Evolutionary conservation across 2,329 filamentous ascomycete genomes (phyloP).

Genomic region (Penicillium freii): DNA sequence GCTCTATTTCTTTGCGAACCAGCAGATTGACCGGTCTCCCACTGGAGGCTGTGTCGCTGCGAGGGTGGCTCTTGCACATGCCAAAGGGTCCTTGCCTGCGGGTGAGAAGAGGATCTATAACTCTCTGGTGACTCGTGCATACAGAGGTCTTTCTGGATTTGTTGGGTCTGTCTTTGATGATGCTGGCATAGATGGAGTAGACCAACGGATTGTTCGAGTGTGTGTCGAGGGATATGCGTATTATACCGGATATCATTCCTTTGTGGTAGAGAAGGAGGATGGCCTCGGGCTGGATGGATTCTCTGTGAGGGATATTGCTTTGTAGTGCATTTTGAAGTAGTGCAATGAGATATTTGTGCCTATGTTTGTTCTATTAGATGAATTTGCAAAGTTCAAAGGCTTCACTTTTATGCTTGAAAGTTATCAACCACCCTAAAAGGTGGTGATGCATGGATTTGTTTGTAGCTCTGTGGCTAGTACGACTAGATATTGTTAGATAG

Average conservation of each 20-base stretch:
- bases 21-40: conserved; percentile 49
- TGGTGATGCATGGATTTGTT: too few relatives aligned
- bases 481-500: too few relatives aligned
- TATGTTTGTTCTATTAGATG: background rate
- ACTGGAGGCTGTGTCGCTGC: conserved; percentile 42
- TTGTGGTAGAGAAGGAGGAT: conserved; percentile 15
- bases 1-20: conserved; percentile 47
- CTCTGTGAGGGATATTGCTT: conserved; percentile 9
- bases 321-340: background rate
- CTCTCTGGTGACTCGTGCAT: conserved; percentile 30
- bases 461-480: too few relatives aligned
- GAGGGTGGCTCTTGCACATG: conserved; percentile 37
- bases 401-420: too few relatives aligned
- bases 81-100: conserved; percentile 23
- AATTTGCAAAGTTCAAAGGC: too few relatives aligned
- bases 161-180: conserved; percentile 12
- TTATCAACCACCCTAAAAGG: too few relatives aligned
- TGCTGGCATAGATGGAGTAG: background rate
- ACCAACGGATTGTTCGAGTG: conserved; percentile 1
- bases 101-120: conserved; percentile 37
- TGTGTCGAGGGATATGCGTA: conserved; percentile 14
- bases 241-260: conserved; percentile 16
- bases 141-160: conserved; percentile 14
- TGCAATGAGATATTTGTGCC: background rate
- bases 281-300: conserved; percentile 14